A percentile compares a stretch with the other conserved stretches of the same genome.
phyloP scores from a whole-genome alignment of 768 basidiomycete species.

The Fomitopsis serialis region DNA sequence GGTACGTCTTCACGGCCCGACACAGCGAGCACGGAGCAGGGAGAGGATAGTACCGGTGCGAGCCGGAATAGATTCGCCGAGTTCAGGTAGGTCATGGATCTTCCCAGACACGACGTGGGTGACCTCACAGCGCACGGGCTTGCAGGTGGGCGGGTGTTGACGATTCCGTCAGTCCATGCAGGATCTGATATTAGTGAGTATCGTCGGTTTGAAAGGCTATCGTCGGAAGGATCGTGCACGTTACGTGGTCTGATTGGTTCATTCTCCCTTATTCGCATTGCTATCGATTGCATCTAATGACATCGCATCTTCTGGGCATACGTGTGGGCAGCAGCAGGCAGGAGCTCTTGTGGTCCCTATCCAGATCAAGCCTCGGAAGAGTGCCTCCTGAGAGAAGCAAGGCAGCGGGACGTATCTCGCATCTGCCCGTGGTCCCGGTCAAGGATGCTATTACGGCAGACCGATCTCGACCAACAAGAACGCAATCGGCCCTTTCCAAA shows the following conservation, averaged over 20 bases:
- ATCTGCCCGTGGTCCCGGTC: slow-evolving; percentile 3
- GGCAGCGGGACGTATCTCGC: background rate
- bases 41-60: background rate
- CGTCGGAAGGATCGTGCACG: slow-evolving; percentile 1
- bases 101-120: slow-evolving; percentile 4
- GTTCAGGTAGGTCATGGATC: slow-evolving; percentile 20
- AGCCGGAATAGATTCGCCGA: slow-evolving; percentile 16
- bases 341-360: background rate
- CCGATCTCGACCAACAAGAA: slow-evolving; percentile 7
- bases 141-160: slow-evolving; percentile 8
- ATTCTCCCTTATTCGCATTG: background rate
- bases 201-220: background rate
- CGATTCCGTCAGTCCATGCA: background rate
- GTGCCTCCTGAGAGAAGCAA: slow-evolving; percentile 1
- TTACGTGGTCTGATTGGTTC: slow-evolving; percentile 4
- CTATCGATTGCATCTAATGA: slow-evolving; percentile 10
- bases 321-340: background rate
- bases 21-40: slow-evolving; percentile 5
- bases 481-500: slow-evolving; percentile 1
- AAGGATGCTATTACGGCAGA: slow-evolving; percentile 8
- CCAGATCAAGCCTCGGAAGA: background rate
- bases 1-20: slow-evolving; percentile 15
- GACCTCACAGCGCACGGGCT: slow-evolving; percentile 10
- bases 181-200: slow-evolving; percentile 4
- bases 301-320: slow-evolving; percentile 4